A percentile compares a stretch with the other conserved stretches of the same genome.
Evolutionary conservation across 2,329 filamentous ascomycete genomes (phyloP).

Genomic region (Alternaria ethzedia): DNA sequence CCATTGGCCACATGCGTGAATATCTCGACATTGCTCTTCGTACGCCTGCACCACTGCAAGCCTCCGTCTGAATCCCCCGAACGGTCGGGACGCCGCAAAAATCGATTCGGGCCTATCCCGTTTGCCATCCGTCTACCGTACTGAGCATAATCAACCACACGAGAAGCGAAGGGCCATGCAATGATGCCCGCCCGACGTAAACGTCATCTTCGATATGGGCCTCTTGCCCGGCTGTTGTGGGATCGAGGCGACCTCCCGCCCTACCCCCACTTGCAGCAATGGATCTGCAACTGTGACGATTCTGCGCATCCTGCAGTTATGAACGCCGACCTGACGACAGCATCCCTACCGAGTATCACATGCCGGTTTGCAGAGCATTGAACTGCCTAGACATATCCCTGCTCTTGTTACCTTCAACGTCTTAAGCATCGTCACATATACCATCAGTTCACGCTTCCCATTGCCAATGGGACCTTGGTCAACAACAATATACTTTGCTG

Average conservation of each 20-base stretch:
- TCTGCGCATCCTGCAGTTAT: slow-evolving; percentile 4
- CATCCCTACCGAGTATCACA: not conserved
- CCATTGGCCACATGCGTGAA: slow-evolving; percentile 22
- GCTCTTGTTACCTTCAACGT: not conserved
- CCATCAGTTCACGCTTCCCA: not conserved
- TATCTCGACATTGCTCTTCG: slow-evolving; percentile 13
- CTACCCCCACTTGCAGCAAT: slow-evolving; percentile 1
- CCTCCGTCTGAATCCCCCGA: slow-evolving; percentile 14
- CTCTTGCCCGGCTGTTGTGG: not conserved
- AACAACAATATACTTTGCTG: not conserved
- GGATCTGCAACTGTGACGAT: slow-evolving; percentile 6
- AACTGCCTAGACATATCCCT: not conserved
- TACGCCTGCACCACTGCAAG: slow-evolving; percentile 23
- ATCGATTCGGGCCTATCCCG: not conserved
- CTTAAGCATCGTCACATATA: not conserved
- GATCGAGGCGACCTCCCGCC: slow-evolving; percentile 1
- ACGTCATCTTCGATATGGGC: slow-evolving; percentile 4
- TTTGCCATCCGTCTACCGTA: not conserved
- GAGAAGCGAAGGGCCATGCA: not conserved
- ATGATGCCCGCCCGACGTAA: slow-evolving; percentile 1
- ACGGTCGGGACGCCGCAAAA: not conserved
- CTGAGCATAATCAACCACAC: not conserved
- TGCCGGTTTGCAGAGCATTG: not conserved
- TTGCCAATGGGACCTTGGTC: not conserved
- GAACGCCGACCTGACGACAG: slow-evolving; percentile 9